A percentile compares a stretch with the other conserved stretches of the same genome.
These are phyloP conservation scores for Miamiensis avidus DNA, from an alignment of 169 alveolate species.

Conservation along the genomic window DNA sequence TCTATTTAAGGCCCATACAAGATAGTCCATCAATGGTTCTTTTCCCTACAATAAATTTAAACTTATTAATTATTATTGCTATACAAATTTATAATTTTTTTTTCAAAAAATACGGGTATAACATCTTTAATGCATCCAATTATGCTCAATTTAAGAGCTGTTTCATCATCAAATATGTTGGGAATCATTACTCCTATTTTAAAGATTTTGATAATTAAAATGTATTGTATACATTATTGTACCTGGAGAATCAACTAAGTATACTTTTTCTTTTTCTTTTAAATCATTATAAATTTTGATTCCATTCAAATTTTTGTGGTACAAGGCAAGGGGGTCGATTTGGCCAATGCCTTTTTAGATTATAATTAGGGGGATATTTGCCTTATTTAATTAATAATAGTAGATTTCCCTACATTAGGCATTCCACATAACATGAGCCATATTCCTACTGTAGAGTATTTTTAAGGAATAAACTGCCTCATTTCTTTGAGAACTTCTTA, in stretches of 20 bases:
- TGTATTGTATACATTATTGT: not conserved
- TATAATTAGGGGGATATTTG: conserved; percentile 55
- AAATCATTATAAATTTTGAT: conserved; percentile 76
- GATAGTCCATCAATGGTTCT: conserved; percentile 77
- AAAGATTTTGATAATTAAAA: too few species aligned
- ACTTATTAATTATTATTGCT: conserved; percentile 34
- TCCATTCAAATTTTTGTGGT: conserved; percentile 71
- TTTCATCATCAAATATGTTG: conserved; percentile 61
- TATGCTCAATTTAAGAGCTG: conserved; percentile 79
- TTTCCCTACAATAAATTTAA: conserved; percentile 37
- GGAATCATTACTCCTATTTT: conserved; percentile 46
- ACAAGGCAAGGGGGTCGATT: conserved; percentile 79
- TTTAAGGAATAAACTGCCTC: conserved; percentile 44
- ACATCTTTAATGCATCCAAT: conserved; percentile 83
- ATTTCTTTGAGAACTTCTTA: conserved; percentile 48
- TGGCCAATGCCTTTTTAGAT: conserved; percentile 58
- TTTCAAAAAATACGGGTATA: conserved; percentile 79
- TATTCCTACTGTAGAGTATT: conserved; percentile 81
- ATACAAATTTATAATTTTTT: conserved; percentile 58
- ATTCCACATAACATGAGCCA: conserved; percentile 87
- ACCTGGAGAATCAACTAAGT: conserved; percentile 87
- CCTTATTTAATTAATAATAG: conserved; percentile 78
- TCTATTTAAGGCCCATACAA: conserved; percentile 46
- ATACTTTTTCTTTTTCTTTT: conserved; percentile 27
- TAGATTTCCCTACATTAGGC: conserved; percentile 90